Conservation (phyloP, 805 yeast genomes). For the Wickerhamomyces hampshirensis region DNA sequence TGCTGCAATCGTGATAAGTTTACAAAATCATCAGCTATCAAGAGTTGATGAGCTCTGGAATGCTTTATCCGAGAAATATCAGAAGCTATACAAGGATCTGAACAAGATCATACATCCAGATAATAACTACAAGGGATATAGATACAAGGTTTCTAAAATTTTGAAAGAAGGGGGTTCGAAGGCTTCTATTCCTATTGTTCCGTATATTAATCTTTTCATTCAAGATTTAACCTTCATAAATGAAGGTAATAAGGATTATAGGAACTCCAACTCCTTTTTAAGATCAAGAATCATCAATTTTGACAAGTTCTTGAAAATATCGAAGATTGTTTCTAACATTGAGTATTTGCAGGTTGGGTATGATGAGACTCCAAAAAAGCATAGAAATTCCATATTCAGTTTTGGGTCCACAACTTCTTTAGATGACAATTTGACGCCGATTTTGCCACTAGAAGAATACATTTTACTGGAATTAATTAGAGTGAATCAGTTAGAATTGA, state of each 20-base stretch:
- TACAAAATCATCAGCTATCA: constrained; percentile 68
- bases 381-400: constrained; percentile 23
- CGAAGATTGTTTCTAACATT: constrained; percentile 60
- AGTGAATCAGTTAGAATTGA: constrained; percentile 52
- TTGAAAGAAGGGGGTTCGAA: constrained; percentile 37
- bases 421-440: constrained; percentile 28
- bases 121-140: constrained; percentile 65
- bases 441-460: constrained; percentile 40
- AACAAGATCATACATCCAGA: constrained; percentile 69
- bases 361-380: constrained; percentile 21
- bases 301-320: constrained; percentile 66
- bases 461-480: constrained; percentile 68
- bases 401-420: constrained; percentile 17
- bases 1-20: constrained; percentile 72
- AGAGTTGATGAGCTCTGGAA: constrained; percentile 59
- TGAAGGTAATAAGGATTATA: constrained; percentile 71
- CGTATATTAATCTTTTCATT: constrained; percentile 67
- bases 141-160: constrained; percentile 56
- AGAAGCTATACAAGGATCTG: constrained; percentile 57
- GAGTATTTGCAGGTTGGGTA: constrained; percentile 67
- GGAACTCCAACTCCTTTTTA: constrained; percentile 50
- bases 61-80: constrained; percentile 52
- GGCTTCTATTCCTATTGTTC: constrained; percentile 57
- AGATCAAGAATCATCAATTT: constrained; percentile 55
- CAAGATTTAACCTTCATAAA: constrained; percentile 79